A percentile compares a stretch with the other conserved stretches of the same genome.
Evolutionary conservation across 2,329 filamentous ascomycete genomes (phyloP).

Genomic region (Helicocarpus griseus): DNA sequence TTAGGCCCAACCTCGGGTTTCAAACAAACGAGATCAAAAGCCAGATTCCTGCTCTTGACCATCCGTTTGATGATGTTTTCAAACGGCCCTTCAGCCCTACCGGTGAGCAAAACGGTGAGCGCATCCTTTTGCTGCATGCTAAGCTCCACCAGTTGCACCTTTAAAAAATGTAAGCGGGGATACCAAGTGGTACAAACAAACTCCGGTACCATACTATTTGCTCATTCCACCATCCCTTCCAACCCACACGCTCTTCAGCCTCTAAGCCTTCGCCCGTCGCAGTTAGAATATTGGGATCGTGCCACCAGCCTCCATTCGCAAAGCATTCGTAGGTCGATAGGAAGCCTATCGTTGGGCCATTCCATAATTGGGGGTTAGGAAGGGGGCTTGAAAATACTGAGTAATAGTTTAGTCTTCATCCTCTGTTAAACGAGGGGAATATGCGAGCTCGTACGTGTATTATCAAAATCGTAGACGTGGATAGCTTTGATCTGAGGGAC

Average conservation of each 20-base stretch:
- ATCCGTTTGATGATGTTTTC: slow-evolving; percentile 73
- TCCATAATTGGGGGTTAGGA: slow-evolving; percentile 84
- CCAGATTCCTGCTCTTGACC: slow-evolving; percentile 61
- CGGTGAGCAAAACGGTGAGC: slow-evolving; percentile 77
- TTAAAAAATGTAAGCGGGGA: slow-evolving; percentile 14
- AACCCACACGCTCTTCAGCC: slow-evolving; percentile 70
- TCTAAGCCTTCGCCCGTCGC: slow-evolving; percentile 76
- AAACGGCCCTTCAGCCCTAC: slow-evolving; percentile 69
- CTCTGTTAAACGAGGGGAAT: background rate
- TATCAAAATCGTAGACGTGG: slow-evolving; percentile 97
- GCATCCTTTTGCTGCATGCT: slow-evolving; percentile 78
- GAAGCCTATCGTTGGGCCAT: slow-evolving; percentile 62
- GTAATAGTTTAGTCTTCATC: background rate
- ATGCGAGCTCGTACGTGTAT: slow-evolving; percentile 53
- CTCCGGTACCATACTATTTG: slow-evolving; percentile 51
- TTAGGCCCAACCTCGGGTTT: slow-evolving; percentile 77
- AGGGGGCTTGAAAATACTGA: slow-evolving; percentile 83
- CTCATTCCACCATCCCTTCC: slow-evolving; percentile 97
- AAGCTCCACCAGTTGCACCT: slow-evolving; percentile 62
- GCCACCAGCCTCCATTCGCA: slow-evolving; percentile 90
- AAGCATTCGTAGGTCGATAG: slow-evolving; percentile 69
- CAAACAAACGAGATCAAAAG: slow-evolving; percentile 80
- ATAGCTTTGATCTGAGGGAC: slow-evolving; percentile 64
- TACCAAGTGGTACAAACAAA: slow-evolving; percentile 12
- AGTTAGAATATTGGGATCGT: slow-evolving; percentile 75